A percentile compares a stretch with the other conserved stretches of the same genome.
Conservation (phyloP, 2,329 filamentous ascomycete genomes). For the Ascochyta lentis region DNA sequence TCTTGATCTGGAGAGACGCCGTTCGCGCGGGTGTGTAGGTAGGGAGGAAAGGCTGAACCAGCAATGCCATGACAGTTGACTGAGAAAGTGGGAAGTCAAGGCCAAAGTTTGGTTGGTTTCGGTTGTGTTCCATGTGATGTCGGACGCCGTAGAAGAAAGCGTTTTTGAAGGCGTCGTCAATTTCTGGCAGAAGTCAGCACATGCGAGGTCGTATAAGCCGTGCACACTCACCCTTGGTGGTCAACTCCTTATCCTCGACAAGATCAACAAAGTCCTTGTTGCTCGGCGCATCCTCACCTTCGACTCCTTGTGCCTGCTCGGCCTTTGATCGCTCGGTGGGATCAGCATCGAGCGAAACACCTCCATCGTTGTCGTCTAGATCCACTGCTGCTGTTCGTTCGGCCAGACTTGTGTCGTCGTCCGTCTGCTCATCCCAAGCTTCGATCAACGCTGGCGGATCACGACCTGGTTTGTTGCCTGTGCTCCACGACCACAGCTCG, state of each 20-base stretch:
- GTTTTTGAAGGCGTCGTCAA: slow-evolving; percentile 69
- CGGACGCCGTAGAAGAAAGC: slow-evolving; percentile 70
- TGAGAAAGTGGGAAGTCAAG: slow-evolving; percentile 69
- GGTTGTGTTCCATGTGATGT: slow-evolving; percentile 64
- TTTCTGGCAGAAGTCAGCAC: slow-evolving; percentile 55
- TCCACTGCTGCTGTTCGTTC: slow-evolving; percentile 51
- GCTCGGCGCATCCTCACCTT: slow-evolving; percentile 44
- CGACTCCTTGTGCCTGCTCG: slow-evolving; percentile 41
- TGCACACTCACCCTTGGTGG: slow-evolving; percentile 59
- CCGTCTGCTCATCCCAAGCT: slow-evolving; percentile 55
- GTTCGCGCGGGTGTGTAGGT: slow-evolving; percentile 62
- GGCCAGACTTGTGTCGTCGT: slow-evolving; percentile 42
- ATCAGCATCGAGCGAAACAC: slow-evolving; percentile 49
- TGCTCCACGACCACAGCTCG: slow-evolving; percentile 71
- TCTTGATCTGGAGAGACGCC: slow-evolving; percentile 70
- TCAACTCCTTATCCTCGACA: slow-evolving; percentile 59
- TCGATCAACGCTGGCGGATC: slow-evolving; percentile 61
- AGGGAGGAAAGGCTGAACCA: slow-evolving; percentile 72
- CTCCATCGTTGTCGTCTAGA: slow-evolving; percentile 56
- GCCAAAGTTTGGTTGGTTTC: slow-evolving; percentile 59
- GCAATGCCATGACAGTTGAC: slow-evolving; percentile 67
- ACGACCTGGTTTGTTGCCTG: slow-evolving; percentile 59
- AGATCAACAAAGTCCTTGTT: slow-evolving; percentile 44
- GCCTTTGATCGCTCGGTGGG: slow-evolving; percentile 40
- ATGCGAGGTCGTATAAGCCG: not conserved